Evolutionary conservation across 2,329 filamentous ascomycete species (phyloP), one percentile per base, ranked within the genome.

Genomic region (Nothomitra cinnamomea): DNA sequence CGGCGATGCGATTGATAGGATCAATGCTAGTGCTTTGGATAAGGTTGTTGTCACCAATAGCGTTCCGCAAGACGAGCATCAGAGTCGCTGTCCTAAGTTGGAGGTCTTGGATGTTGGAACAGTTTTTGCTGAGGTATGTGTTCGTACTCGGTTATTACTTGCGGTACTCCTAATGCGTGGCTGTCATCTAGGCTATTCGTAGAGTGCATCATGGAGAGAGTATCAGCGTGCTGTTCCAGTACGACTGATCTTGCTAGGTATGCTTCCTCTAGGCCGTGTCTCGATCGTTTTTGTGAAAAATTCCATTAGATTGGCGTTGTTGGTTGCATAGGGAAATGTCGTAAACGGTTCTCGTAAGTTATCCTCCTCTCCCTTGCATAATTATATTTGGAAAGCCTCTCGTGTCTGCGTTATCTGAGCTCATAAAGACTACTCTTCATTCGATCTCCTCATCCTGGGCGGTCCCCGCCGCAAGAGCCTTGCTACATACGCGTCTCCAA

Each of bases 201-300:
- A 81, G 92, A 58, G 90, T 96, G 56, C 92, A 98, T 69, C 89
- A 96, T 67, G 92, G 92, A 62, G 92, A 98, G 72, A 95, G 87
- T 63, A 95, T 98, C 70, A 95, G 88, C 66, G 87, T 92, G 57
- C 76, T 98, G 52, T 98, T 98, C 69, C 83, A 88, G 65, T 84
- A 87, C 68, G 83, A 87, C 65, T 88, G 50, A 52, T 28, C 43
- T 49, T 5, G 25, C 19, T 32, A 49, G 45, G 32, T 24, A 49
- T 17, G 21, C n/a, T 17, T 35, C 32, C n/a, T 49, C 13, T 49
- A 49, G 45, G 6, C 24, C 19, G 17, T 21, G 15, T 24, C 7
- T 49, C 28, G 28, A 10, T 32, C 28, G n/a, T 41, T n/a, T 19
- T 8, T 24, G 13, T 49, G 45, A 15, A 35, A 8, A 19, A 2